Percentiles rank a stretch among this genome's conserved stretches.
Conservation (phyloP, 805 yeast species). For the Wilhelminamyces savonicus region DNA sequence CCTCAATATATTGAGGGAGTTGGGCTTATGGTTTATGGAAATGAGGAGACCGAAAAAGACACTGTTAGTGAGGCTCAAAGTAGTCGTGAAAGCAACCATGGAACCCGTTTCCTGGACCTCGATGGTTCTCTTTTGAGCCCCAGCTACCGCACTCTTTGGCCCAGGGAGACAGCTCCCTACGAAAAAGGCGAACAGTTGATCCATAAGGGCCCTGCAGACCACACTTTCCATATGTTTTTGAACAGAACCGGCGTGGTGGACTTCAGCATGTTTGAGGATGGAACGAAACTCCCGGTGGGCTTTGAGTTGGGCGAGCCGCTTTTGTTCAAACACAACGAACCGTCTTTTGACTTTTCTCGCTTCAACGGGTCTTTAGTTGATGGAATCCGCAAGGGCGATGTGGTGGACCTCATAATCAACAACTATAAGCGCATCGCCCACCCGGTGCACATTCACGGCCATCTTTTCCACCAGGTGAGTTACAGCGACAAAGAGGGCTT, state of each 20-base stretch:
- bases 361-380: slow-evolving; percentile 8
- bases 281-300: slow-evolving; percentile 8
- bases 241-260: slow-evolving; percentile 22
- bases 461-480: slow-evolving; percentile 22
- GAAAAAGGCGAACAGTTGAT: no score
- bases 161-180: slow-evolving; percentile 13
- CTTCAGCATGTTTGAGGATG: slow-evolving; percentile 19
- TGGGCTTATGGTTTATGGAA: slow-evolving; percentile 17
- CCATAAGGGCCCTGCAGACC: slow-evolving; percentile 20
- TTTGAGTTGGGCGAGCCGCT: slow-evolving; percentile 21
- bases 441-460: slow-evolving; percentile 32
- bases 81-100: slow-evolving; percentile 6
- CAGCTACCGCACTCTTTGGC: slow-evolving; percentile 6
- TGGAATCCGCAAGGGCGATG: slow-evolving; percentile 18
- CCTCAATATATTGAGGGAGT: slow-evolving; percentile 24
- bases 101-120: slow-evolving; percentile 12
- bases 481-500: slow-evolving; percentile 16
- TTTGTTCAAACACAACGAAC: not conserved
- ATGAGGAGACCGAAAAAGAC: slow-evolving; percentile 1
- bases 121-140: slow-evolving; percentile 14
- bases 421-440: slow-evolving; percentile 22
- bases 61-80: not conserved
- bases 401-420: slow-evolving; percentile 24
- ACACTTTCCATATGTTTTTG: slow-evolving; percentile 20
- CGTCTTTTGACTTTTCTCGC: slow-evolving; percentile 7